Percentiles rank a stretch among this genome's conserved stretches.
Evolutionary conservation across 1,284 basidiomycete species (phyloP).

Genomic region (Naganishia cerealis): DNA sequence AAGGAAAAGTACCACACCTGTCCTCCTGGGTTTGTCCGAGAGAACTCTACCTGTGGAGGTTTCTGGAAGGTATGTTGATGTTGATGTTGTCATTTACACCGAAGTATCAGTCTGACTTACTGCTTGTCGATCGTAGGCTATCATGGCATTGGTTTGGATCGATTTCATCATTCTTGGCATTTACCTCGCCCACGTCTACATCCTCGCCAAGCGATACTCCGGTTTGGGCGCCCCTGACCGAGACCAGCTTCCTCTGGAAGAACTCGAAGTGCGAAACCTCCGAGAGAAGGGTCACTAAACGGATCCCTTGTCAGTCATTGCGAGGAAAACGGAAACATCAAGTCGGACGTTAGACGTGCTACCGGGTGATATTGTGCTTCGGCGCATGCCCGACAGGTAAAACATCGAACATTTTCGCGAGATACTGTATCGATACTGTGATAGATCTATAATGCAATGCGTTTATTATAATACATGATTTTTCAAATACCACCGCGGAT

Average conservation of each 20-base stretch:
- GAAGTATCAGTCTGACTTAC: background rate
- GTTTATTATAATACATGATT: slow-evolving; percentile 2
- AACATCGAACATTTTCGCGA: background rate
- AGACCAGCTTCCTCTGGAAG: slow-evolving; percentile 30
- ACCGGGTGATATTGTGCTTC: background rate
- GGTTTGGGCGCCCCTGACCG: slow-evolving; percentile 31
- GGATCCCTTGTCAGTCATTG: background rate
- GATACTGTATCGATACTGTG: slow-evolving; percentile 1
- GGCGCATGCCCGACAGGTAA: background rate
- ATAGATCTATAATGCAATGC: background rate
- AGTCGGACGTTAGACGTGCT: background rate
- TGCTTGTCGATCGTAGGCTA: slow-evolving; percentile 20
- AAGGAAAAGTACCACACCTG: slow-evolving; percentile 32
- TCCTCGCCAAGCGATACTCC: slow-evolving; percentile 28
- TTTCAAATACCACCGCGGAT: too few species aligned
- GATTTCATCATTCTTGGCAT: slow-evolving; percentile 28
- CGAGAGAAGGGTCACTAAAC: slow-evolving; percentile 30
- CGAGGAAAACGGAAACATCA: background rate
- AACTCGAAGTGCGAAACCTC: slow-evolving; percentile 27
- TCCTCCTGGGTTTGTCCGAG: slow-evolving; percentile 27
- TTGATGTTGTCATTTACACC: background rate
- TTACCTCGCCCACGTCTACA: slow-evolving; percentile 29
- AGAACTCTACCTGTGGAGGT: slow-evolving; percentile 28
- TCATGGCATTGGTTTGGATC: slow-evolving; percentile 32
- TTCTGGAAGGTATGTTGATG: slow-evolving; percentile 25